phyloP scores from a whole-genome alignment of 2,329 filamentous ascomycete species.

The Fusarium scirpi region DNA sequence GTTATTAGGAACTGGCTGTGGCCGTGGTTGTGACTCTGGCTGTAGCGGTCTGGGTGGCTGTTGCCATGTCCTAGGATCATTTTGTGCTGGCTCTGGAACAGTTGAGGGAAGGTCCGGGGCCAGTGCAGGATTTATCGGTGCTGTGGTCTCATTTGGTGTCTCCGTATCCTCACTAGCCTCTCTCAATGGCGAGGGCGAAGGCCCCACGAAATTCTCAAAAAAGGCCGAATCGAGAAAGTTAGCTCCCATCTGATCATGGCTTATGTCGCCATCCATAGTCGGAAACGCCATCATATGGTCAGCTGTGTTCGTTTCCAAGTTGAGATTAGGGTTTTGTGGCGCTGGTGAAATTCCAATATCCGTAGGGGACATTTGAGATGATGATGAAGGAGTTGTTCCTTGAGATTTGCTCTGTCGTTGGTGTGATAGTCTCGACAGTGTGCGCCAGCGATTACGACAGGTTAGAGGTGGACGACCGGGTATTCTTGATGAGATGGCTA shows the following conservation, averaged over 20 bases:
- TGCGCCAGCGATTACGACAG: conserved; percentile 48
- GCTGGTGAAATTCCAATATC: conserved; percentile 37
- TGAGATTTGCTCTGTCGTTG: conserved; percentile 32
- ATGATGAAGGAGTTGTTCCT: conserved; percentile 37
- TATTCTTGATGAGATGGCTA: conserved; percentile 45
- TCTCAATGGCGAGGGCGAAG: conserved; percentile 25
- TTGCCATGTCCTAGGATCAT: conserved; percentile 8
- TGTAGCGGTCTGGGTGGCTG: conserved; percentile 6
- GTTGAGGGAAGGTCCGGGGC: conserved; percentile 3
- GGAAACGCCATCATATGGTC: conserved; percentile 29
- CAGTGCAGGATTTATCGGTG: neutral
- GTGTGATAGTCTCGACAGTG: conserved; percentile 30
- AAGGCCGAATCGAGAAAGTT: conserved; percentile 38
- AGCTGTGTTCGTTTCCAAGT: neutral
- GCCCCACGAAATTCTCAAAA: conserved; percentile 38
- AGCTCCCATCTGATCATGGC: conserved; percentile 21
- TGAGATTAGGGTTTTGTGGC: conserved; percentile 11
- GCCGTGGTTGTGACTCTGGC: neutral
- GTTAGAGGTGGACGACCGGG: conserved; percentile 47
- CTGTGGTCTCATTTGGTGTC: neutral
- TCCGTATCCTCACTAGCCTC: conserved; percentile 26
- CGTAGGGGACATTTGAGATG: conserved; percentile 36
- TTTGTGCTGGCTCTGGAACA: neutral
- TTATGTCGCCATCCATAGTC: conserved; percentile 16
- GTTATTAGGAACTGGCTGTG: neutral